Evolutionary conservation across 208 protist genomes (phyloP).

Genomic region (Leishmania braziliensis): DNA sequence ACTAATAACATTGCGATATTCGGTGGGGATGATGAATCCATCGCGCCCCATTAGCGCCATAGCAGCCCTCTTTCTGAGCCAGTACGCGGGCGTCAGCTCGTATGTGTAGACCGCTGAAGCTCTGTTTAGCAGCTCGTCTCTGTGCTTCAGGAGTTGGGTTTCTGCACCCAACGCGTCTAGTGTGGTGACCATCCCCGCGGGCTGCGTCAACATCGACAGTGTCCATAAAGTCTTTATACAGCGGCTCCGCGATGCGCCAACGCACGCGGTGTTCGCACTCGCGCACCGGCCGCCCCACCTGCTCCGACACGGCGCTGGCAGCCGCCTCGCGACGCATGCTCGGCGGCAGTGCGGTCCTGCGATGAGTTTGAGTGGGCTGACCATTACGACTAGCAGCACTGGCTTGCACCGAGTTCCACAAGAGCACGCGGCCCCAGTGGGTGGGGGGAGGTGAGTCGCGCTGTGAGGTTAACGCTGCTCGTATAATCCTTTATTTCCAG

Average conservation of each 20-base stretch:
- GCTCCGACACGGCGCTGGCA: no score
- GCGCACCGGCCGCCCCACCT: no score
- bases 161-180: not conserved
- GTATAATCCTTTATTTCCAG: no score
- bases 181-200: not conserved
- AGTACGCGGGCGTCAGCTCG: not conserved
- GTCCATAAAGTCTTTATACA: not conserved
- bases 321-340: no score
- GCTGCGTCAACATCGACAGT: not conserved
- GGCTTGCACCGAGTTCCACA: no score
- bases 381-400: no score
- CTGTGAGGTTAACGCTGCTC: no score
- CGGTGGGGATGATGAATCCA: not conserved
- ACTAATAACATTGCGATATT: not conserved
- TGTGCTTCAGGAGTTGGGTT: not conserved
- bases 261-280: no score
- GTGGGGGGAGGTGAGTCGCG: no score
- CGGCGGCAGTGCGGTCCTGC: not conserved
- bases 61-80: not conserved
- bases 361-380: no score
- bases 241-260: no score
- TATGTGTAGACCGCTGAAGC: not conserved
- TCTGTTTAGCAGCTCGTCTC: not conserved
- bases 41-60: not conserved
- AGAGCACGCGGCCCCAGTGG: no score